These are phyloP conservation scores for Fusarium nurragi DNA, from an alignment of 2,329 filamentous ascomycete species.

Conservation along the genomic window DNA sequence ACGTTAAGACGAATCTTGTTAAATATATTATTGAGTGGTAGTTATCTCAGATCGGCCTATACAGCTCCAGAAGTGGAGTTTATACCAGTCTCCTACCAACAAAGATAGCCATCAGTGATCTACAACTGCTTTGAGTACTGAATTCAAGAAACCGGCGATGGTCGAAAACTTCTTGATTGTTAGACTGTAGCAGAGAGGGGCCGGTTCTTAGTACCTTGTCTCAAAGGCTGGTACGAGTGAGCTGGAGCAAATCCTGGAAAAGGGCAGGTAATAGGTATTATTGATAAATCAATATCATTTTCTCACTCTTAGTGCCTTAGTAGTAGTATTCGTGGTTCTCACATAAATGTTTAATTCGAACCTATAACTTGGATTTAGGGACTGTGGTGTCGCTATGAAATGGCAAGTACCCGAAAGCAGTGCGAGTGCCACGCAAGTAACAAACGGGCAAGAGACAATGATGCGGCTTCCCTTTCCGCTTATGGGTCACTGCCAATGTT, in stretches of 20 bases:
- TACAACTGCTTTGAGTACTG: neutral
- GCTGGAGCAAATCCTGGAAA: no score
- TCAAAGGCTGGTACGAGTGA: no score
- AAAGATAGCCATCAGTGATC: neutral
- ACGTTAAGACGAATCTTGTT: no score
- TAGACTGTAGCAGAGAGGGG: neutral
- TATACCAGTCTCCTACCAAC: neutral
- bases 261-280: no score
- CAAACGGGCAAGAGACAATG: neutral
- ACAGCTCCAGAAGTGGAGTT: neutral
- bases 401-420: conserved; percentile 6
- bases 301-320: no score
- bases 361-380: no score
- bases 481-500: neutral
- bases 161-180: neutral
- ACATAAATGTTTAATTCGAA: neutral
- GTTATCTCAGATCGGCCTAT: neutral
- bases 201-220: neutral
- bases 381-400: neutral
- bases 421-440: conserved; percentile 3
- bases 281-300: no score
- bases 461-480: neutral
- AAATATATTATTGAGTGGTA: neutral
- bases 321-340: no score
- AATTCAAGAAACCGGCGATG: neutral